Evolutionary conservation across 2,329 filamentous ascomycete genomes (phyloP).

Genomic region (Talaromyces sp.): DNA sequence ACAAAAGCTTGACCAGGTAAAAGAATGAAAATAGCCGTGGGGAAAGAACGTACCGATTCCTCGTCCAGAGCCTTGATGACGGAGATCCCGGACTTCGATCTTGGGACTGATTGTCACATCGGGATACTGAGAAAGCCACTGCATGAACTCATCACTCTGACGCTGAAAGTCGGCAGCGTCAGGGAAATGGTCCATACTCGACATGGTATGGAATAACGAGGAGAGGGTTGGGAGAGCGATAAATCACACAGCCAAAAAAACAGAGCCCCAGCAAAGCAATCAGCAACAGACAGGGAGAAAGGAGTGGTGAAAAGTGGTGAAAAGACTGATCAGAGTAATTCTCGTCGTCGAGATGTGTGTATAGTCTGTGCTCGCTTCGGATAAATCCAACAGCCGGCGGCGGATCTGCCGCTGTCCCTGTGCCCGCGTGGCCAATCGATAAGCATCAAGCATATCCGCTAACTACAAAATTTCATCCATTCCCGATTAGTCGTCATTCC

Average conservation of each 20-base stretch:
- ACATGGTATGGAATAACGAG: conserved; percentile 29
- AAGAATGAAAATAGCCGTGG: neutral
- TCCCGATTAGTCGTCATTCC: neutral
- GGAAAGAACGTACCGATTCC: conserved; percentile 55
- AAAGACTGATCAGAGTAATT: neutral
- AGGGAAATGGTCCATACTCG: conserved; percentile 33
- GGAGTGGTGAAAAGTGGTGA: neutral
- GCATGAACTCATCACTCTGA: conserved; percentile 51
- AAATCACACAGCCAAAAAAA: neutral
- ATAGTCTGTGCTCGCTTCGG: conserved; percentile 23
- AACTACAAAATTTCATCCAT: conserved; percentile 18
- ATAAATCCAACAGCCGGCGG: conserved; percentile 19
- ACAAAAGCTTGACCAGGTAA: neutral
- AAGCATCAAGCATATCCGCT: conserved; percentile 25
- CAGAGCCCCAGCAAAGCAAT: neutral
- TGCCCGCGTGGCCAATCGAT: conserved; percentile 27
- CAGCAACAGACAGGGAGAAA: neutral
- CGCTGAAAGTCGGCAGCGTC: conserved; percentile 40
- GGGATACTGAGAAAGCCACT: conserved; percentile 52
- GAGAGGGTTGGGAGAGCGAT: neutral
- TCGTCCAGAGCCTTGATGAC: conserved; percentile 55
- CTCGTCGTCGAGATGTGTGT: conserved; percentile 19
- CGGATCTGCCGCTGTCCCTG: conserved; percentile 15
- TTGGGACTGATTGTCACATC: conserved; percentile 56
- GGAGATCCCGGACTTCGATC: conserved; percentile 56